Base-by-base conservation (phyloP, 805 yeast genomes). In the Tetrapisispora arboricola region DNA sequence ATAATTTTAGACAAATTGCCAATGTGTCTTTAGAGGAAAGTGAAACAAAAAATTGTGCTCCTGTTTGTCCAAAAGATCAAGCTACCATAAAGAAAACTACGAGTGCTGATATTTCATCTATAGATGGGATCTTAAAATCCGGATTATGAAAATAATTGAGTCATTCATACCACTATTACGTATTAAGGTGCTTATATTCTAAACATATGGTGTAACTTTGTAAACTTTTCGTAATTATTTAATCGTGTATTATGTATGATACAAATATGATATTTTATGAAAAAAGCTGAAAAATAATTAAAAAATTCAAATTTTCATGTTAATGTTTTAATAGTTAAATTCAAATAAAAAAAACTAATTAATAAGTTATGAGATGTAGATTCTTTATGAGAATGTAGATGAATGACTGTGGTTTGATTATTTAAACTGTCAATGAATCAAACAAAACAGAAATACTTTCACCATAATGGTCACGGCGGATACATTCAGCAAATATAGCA, bases 401-500 rank as follows among this genome's bases (percentile, higher is more conserved):
- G 10, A 25, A 25, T 25, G 27, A 25, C 27, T 25, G 10, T 11
- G 18, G 4, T 21, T 18, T 11, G 26, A n/a, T 13, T 2, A 1
- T 16, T 45, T 54, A 63, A 31, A 64, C 75, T 36, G 88, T 83
- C 49, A 87, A 71, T 38, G 94, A 86, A 63, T 88, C 95, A 61
- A 90, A 88, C 53, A 88, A 68, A 17, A 88, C 95, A 31, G 95
- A 84, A 47, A 90, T 88, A 53, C 94, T 82, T 68, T 90, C 97
- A 61, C 98, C 99, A 55, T 90, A 88, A 63, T 92, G 99, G 60
- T 92, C 96, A 69, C 99, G 83, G 68, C 99, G 80, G 46, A 92
- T 90, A 65, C 97, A 92, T 69, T 92, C 99, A 27, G 97, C 97
- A 58, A 92, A 84, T 40, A 92, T 87, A 16, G 95, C 83, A 46